phyloP scores from a whole-genome alignment of 208 protist species.

The Acanthamoeba castellanii region DNA sequence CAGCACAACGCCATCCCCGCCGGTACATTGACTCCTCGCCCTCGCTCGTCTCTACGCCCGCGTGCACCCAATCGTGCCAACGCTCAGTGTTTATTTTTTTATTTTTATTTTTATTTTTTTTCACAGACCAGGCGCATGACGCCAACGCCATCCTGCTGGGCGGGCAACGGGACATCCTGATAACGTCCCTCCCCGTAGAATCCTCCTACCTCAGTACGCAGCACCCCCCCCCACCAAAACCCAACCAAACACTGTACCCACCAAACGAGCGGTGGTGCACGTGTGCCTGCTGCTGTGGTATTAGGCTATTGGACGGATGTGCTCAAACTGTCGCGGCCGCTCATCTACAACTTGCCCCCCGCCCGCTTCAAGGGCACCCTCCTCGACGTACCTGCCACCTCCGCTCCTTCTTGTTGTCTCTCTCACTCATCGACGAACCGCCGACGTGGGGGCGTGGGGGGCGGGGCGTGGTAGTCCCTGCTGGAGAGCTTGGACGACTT shows the following conservation, averaged over 20 bases:
- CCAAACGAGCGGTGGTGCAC: background rate
- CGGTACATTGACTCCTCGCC: background rate
- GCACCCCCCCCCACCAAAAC: too few relatives aligned
- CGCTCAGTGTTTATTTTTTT: background rate
- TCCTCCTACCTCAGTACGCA: slow-evolving; percentile 12
- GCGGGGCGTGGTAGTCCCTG: slow-evolving; percentile 12
- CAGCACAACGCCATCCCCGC: background rate
- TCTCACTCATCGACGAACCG: too few relatives aligned
- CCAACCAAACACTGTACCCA: too few relatives aligned
- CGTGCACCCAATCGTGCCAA: too few relatives aligned
- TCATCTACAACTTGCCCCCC: background rate
- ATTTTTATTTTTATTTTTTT: background rate
- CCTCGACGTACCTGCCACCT: background rate
- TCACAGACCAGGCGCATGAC: slow-evolving; percentile 47
- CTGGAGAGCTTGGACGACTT: slow-evolving; percentile 15
- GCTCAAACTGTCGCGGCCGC: background rate
- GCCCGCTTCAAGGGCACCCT: background rate
- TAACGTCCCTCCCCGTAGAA: slow-evolving; percentile 16
- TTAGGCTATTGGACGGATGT: slow-evolving; percentile 26
- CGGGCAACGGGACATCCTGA: background rate
- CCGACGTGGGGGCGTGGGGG: too few relatives aligned
- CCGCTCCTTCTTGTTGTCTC: background rate
- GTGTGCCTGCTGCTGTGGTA: background rate
- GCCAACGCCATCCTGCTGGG: slow-evolving; percentile 43
- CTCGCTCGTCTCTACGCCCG: background rate